phyloP scores from a whole-genome alignment of 2,329 filamentous ascomycete genomes.

The Aspergillus viridinutans region DNA sequence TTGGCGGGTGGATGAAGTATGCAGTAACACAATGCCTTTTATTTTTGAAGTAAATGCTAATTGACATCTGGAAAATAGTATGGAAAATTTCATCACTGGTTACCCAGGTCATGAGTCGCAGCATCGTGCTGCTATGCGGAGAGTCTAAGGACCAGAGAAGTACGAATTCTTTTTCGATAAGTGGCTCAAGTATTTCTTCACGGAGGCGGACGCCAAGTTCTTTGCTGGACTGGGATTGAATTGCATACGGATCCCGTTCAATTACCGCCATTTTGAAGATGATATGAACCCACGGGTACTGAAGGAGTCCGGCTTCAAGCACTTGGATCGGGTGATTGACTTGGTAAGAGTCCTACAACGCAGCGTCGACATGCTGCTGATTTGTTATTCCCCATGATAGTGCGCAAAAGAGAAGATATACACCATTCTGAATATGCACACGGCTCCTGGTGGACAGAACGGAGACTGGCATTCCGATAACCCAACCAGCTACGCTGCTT shows the following conservation, averaged over 20 bases:
- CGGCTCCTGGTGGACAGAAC: conserved; percentile 49
- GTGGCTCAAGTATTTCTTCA: conserved; percentile 57
- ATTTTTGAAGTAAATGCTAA: conserved; percentile 12
- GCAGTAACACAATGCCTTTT: background rate
- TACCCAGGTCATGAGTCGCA: conserved; percentile 57
- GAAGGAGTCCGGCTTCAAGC: conserved; percentile 45
- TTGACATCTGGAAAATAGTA: conserved; percentile 26
- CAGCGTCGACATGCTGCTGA: background rate
- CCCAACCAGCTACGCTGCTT: conserved; percentile 42
- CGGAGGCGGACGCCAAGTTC: conserved; percentile 55
- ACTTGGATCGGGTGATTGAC: conserved; percentile 46
- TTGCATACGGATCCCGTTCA: conserved; percentile 58
- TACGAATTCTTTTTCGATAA: conserved; percentile 59
- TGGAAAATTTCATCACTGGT: conserved; percentile 64
- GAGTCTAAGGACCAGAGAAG: conserved; percentile 53
- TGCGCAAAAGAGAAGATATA: conserved; percentile 48
- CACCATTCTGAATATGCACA: conserved; percentile 50
- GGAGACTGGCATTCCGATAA: conserved; percentile 51
- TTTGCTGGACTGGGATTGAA: conserved; percentile 55
- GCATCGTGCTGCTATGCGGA: conserved; percentile 51
- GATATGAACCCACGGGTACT: conserved; percentile 45
- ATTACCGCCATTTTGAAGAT: conserved; percentile 53
- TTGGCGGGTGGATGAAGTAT: conserved; percentile 45
- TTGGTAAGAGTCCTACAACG: conserved; percentile 22
- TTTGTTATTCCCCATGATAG: conserved; percentile 7